Conservation (phyloP, 2,329 filamentous ascomycete genomes). For the Xylariaceae sp. region DNA sequence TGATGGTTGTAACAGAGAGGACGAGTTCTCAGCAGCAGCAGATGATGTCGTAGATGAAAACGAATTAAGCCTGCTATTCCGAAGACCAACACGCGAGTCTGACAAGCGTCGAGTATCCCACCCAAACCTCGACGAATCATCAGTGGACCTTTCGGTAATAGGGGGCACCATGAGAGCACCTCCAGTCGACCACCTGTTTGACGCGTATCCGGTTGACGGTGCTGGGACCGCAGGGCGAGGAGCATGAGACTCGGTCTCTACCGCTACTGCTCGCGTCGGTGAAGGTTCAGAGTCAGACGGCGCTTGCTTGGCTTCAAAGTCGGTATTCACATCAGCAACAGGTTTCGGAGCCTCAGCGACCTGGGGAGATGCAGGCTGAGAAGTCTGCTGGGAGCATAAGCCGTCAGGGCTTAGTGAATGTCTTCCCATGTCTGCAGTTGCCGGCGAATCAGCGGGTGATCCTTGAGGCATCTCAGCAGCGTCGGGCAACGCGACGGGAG, state of each 20-base stretch:
- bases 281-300: conserved; percentile 23
- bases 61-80: conserved; percentile 37
- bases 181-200: conserved; percentile 53
- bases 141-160: conserved; percentile 35
- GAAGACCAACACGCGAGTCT: conserved; percentile 4
- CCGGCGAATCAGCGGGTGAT: conserved; percentile 18
- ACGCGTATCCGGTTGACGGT: conserved; percentile 45
- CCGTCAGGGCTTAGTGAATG: conserved; percentile 20
- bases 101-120: conserved; percentile 6
- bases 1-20: conserved; percentile 35
- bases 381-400: conserved; percentile 20
- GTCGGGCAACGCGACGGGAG: conserved; percentile 20
- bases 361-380: conserved; percentile 23
- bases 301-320: conserved; percentile 15
- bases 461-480: conserved; percentile 15
- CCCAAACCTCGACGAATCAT: conserved; percentile 45
- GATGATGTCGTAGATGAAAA: conserved; percentile 41
- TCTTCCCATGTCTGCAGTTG: conserved; percentile 18
- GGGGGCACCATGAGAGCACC: conserved; percentile 48
- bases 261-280: conserved; percentile 21
- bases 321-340: conserved; percentile 7
- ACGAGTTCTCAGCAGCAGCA: conserved; percentile 35
- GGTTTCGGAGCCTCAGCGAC: conserved; percentile 5
- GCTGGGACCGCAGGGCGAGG: conserved; percentile 38
- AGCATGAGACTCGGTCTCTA: conserved; percentile 21